phyloP scores from a whole-genome alignment of 2,329 filamentous ascomycete genomes.

The Aureobasidium sp. region DNA sequence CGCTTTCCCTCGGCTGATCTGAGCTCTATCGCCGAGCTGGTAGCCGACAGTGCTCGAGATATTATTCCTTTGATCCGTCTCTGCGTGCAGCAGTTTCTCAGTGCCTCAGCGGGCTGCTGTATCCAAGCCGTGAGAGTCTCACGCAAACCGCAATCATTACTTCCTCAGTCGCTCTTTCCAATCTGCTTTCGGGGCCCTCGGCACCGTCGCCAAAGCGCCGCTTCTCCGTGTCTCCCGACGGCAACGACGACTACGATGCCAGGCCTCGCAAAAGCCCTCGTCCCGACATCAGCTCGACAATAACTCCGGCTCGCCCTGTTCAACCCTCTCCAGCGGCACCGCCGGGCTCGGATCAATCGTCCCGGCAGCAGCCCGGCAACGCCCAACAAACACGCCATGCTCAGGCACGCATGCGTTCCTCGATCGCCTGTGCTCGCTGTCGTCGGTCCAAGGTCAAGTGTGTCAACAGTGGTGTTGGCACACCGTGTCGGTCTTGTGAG shows the following conservation, averaged over 20 bases:
- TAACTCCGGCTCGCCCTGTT: background rate
- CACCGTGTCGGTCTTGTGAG: constrained; percentile 66
- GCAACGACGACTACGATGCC: constrained; percentile 9
- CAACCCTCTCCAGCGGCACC: background rate
- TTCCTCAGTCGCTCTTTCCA: constrained; percentile 11
- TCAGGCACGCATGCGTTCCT: constrained; percentile 56
- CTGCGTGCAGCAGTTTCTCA: background rate
- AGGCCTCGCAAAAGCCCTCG: constrained; percentile 12
- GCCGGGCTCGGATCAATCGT: background rate
- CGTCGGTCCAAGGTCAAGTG: constrained; percentile 81
- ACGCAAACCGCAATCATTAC: constrained; percentile 14
- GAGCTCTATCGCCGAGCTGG: constrained; percentile 10
- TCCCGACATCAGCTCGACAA: background rate
- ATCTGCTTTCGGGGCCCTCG: constrained; percentile 13
- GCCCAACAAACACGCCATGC: constrained; percentile 11
- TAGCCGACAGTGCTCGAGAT: constrained; percentile 1
- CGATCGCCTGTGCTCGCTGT: constrained; percentile 69
- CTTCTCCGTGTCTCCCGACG: constrained; percentile 10
- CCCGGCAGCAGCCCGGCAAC: background rate
- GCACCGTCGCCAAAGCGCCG: constrained; percentile 11
- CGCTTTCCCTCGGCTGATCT: constrained; percentile 12
- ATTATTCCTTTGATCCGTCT: constrained; percentile 10
- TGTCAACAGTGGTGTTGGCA: constrained; percentile 65
- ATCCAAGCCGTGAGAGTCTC: constrained; percentile 11
- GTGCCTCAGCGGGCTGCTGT: background rate